Percentiles rank a stretch among this genome's conserved stretches.
phyloP scores from a whole-genome alignment of 2,329 filamentous ascomycete genomes.

The Pyricularia pennisetigena region DNA sequence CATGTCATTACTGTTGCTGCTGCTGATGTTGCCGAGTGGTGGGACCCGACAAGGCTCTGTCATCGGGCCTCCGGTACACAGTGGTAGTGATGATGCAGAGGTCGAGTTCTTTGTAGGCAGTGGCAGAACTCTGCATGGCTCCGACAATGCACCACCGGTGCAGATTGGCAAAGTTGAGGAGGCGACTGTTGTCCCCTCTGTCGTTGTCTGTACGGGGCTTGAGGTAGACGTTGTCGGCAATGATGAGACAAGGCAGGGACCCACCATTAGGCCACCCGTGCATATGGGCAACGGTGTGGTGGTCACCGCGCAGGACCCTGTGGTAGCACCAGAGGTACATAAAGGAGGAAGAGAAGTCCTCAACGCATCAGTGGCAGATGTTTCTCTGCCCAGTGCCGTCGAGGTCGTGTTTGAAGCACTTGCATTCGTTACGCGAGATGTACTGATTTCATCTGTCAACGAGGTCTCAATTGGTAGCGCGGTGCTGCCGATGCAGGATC shows the following conservation, averaged over 20 bases:
- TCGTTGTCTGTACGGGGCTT: background rate
- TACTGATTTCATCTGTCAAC: background rate
- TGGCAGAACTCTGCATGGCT: background rate
- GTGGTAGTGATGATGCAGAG: background rate
- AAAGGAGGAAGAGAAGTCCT: background rate
- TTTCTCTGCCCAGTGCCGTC: background rate
- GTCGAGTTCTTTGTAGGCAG: background rate
- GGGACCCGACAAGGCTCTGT: background rate
- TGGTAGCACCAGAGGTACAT: background rate
- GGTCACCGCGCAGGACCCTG: background rate
- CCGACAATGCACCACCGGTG: background rate
- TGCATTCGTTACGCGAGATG: background rate
- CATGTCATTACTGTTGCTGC: background rate
- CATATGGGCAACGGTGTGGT: background rate
- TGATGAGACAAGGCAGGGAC: slow-evolving; percentile 2
- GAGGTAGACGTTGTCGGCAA: background rate
- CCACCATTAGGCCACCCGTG: background rate
- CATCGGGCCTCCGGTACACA: background rate
- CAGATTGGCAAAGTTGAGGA: background rate
- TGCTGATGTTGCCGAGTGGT: background rate
- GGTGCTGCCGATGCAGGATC: background rate
- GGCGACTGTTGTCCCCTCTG: background rate
- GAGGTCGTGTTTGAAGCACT: background rate
- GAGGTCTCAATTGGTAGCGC: background rate
- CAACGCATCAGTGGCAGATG: background rate